Conservation (phyloP, 805 yeast genomes). For the Barnettozyma populi region DNA sequence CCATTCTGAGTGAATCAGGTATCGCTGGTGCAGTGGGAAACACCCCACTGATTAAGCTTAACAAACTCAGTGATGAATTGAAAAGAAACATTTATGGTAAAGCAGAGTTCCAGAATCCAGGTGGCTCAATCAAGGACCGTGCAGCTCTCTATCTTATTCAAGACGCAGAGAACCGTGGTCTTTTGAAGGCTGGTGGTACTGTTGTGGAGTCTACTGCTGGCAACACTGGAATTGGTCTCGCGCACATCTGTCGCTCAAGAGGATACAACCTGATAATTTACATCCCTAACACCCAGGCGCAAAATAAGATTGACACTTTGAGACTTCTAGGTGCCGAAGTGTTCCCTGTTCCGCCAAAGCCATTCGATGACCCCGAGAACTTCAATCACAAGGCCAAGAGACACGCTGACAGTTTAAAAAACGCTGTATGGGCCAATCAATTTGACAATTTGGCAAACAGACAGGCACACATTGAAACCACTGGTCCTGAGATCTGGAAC, state of each 20-base stretch:
- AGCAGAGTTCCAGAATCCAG: slow-evolving; percentile 91
- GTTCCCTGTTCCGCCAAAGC: slow-evolving; percentile 82
- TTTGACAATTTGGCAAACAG: slow-evolving; percentile 86
- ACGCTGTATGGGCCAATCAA: slow-evolving; percentile 92
- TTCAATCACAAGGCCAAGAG: slow-evolving; percentile 83
- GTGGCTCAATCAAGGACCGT: slow-evolving; percentile 88
- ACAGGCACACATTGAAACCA: slow-evolving; percentile 81
- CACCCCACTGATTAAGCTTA: slow-evolving; percentile 72
- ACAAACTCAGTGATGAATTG: slow-evolving; percentile 47
- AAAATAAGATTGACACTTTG: slow-evolving; percentile 69
- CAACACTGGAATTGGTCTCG: slow-evolving; percentile 91
- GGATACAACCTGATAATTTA: slow-evolving; percentile 83
- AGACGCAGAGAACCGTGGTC: slow-evolving; percentile 70
- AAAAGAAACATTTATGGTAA: slow-evolving; percentile 81
- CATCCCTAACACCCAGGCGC: slow-evolving; percentile 89
- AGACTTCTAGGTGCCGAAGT: slow-evolving; percentile 80
- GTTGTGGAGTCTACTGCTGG: slow-evolving; percentile 94
- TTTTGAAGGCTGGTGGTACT: slow-evolving; percentile 72
- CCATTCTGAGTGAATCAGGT: slow-evolving; percentile 62
- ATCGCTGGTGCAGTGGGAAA: slow-evolving; percentile 87
- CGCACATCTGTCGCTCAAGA: slow-evolving; percentile 71
- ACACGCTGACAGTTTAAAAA: slow-evolving; percentile 69
- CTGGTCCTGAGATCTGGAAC: slow-evolving; percentile 91
- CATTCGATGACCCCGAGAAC: slow-evolving; percentile 75
- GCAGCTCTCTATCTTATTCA: slow-evolving; percentile 75